Evolutionary conservation across 2,329 filamentous ascomycete species (phyloP).

Genomic region (Claviceps sp.): DNA sequence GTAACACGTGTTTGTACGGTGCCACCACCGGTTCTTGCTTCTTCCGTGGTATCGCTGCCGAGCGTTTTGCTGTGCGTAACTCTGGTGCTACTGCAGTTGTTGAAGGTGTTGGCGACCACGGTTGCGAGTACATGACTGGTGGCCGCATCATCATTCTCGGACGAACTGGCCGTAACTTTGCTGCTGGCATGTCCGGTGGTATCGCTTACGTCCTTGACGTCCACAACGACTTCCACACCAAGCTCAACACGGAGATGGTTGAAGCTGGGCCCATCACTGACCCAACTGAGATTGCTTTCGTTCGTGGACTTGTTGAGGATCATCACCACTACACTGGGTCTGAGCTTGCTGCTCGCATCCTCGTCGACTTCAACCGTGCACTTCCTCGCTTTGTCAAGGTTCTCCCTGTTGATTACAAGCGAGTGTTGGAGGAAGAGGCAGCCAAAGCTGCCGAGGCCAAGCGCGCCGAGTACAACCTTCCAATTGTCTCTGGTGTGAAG

Average conservation of each 20-base stretch:
- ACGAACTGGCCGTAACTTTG: constrained; percentile 88
- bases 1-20: constrained; percentile 91
- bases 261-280: constrained; percentile 76
- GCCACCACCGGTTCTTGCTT: constrained; percentile 83
- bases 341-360: constrained; percentile 79
- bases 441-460: constrained; percentile 75
- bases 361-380: constrained; percentile 90
- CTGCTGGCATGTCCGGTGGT: constrained; percentile 95
- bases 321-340: constrained; percentile 97
- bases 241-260: constrained; percentile 97
- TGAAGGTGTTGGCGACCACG: constrained; percentile 90
- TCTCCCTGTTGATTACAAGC: constrained; percentile 90
- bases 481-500: constrained; percentile 54
- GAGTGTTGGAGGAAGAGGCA: constrained; percentile 74
- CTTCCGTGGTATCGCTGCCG: constrained; percentile 93
- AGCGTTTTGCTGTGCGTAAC: constrained; percentile 93
- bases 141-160: constrained; percentile 81
- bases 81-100: constrained; percentile 93
- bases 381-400: constrained; percentile 88
- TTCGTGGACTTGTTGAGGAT: constrained; percentile 86
- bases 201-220: constrained; percentile 92
- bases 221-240: constrained; percentile 75
- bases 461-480: constrained; percentile 70
- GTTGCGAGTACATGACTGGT: constrained; percentile 98
- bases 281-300: constrained; percentile 74